Evolutionary conservation across 2,329 filamentous ascomycete genomes (phyloP), one percentile per base, ranked within the genome.

Genomic region (Sporothrix euskadiensis): DNA sequence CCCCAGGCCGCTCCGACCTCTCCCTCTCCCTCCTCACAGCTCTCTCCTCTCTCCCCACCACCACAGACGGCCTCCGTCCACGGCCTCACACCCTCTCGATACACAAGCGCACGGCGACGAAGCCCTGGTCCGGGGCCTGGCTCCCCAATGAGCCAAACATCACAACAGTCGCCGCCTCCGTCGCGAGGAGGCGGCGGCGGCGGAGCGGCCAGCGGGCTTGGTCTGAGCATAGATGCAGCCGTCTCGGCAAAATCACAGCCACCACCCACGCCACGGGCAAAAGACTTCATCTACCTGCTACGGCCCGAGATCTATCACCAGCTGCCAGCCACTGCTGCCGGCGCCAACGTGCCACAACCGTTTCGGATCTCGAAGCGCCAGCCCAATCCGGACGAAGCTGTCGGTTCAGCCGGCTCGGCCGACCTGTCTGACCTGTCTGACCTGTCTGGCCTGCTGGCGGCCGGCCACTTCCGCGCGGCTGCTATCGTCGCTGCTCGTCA

Each of bases 221-320:
- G 69, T 14, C 22, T 65, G 5, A 71, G 73, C 1, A 44, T 74
- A 12, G 71, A 71, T 26, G 65, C 56, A 19, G 44, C 30, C 32
- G 65, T 71, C 4, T n/a, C 70, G 41, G 16, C 52, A 30, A 19
- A 30, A 6, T n/a, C 22, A 26, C 39, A n/a, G 12, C 7, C 16
- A n/a, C 32, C 54, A 0, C 57, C 66, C 0, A 26, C 32, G 4
- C 70, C 70, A 32, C 73, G 63, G 6, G 35, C 84, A 49, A 92
- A 92, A 78, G 91, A 97, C 83, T 92, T 97, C 77, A 89, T 90
- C 22, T 95, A 92, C 80, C 89, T 98, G 63, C 88, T 96, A 12
- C 89, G 91, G 26, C 90, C 93, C 3, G 89, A 93, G 76, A 91
- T 94, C 73, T 98, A 95, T 83, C 94, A 97, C 79, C 89, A 91